Percentiles rank a stretch among this genome's conserved stretches.
These are phyloP conservation scores for Wickerhamiella domercqiae DNA, from an alignment of 805 yeast genomes.

Conservation along the genomic window DNA sequence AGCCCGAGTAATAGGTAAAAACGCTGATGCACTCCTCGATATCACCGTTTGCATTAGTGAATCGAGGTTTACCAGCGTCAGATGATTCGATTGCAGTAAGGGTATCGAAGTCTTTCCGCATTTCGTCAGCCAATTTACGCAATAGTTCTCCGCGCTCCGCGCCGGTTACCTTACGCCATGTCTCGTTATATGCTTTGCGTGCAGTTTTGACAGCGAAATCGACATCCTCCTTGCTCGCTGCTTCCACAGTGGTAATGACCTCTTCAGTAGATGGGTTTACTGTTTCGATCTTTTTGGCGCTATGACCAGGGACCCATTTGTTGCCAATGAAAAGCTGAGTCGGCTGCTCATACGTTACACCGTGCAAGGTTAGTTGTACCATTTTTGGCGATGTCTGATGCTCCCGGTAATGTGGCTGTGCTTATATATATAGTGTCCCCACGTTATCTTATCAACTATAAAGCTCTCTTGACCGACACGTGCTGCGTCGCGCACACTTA, in stretches of 20 bases:
- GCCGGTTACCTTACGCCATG: slow-evolving; percentile 61
- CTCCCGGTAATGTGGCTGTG: no score
- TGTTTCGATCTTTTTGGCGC: slow-evolving; percentile 45
- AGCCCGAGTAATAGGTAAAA: slow-evolving; percentile 55
- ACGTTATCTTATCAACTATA: no score
- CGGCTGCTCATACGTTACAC: slow-evolving; percentile 50
- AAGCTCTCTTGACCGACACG: no score
- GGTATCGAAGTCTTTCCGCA: slow-evolving; percentile 56
- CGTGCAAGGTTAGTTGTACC: slow-evolving; percentile 1
- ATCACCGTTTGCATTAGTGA: slow-evolving; percentile 29
- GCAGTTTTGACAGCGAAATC: slow-evolving; percentile 83
- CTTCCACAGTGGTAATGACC: slow-evolving; percentile 51
- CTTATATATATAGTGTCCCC: no score
- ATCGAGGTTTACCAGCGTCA: slow-evolving; percentile 75
- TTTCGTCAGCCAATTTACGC: slow-evolving; percentile 59
- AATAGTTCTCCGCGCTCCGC: slow-evolving; percentile 46
- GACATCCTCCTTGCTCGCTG: slow-evolving; percentile 65
- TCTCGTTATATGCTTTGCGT: slow-evolving; percentile 44
- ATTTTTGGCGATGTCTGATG: no score
- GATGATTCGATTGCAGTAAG: slow-evolving; percentile 71
- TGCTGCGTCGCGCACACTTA: no score
- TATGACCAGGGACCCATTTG: slow-evolving; percentile 35
- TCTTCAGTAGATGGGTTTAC: slow-evolving; percentile 65
- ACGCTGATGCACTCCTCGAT: slow-evolving; percentile 41
- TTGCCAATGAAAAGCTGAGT: slow-evolving; percentile 67